Conservation (phyloP, 1,284 basidiomycete genomes). For the Ganoderma sinense region DNA sequence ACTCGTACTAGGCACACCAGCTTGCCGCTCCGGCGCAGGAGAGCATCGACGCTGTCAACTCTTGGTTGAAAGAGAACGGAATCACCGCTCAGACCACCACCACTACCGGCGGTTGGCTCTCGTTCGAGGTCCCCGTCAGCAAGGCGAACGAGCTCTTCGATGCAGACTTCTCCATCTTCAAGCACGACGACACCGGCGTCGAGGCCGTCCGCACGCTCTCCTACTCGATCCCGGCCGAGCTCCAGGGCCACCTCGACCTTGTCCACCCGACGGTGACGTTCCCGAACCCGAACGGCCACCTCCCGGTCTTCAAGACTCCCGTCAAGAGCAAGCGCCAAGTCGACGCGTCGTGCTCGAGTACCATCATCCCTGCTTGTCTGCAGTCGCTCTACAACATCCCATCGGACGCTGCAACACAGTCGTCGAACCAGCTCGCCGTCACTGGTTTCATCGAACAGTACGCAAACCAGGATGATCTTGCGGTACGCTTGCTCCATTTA, state of each 20-base stretch:
- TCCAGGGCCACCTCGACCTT: conserved; percentile 47
- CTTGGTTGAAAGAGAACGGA: conserved; percentile 47
- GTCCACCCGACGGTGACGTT: conserved; percentile 50
- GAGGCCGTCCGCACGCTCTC: conserved; percentile 46
- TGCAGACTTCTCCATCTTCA: conserved; percentile 48
- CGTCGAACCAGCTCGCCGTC: conserved; percentile 58
- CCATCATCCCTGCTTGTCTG: conserved; percentile 63
- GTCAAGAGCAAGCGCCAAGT: conserved; percentile 28
- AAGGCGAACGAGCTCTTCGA: conserved; percentile 49
- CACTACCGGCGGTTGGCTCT: conserved; percentile 50
- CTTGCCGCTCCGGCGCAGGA: conserved; percentile 46
- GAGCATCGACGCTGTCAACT: conserved; percentile 43
- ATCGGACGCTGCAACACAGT: conserved; percentile 52
- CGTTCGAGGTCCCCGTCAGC: conserved; percentile 45
- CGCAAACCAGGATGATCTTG: conserved; percentile 57
- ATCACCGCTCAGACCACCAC: conserved; percentile 42
- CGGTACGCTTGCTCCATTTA: conserved; percentile 34
- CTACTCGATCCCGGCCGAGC: conserved; percentile 49
- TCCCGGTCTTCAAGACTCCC: conserved; percentile 29
- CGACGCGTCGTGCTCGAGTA: conserved; percentile 43
- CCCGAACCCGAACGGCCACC: conserved; percentile 29
- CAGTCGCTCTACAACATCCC: conserved; percentile 56
- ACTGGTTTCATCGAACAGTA: conserved; percentile 62
- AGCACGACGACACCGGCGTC: conserved; percentile 42
- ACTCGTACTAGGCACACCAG: conserved; percentile 44